These are phyloP conservation scores for Hortaea werneckii DNA, from an alignment of 2,329 filamentous ascomycete genomes.

Conservation along the genomic window DNA sequence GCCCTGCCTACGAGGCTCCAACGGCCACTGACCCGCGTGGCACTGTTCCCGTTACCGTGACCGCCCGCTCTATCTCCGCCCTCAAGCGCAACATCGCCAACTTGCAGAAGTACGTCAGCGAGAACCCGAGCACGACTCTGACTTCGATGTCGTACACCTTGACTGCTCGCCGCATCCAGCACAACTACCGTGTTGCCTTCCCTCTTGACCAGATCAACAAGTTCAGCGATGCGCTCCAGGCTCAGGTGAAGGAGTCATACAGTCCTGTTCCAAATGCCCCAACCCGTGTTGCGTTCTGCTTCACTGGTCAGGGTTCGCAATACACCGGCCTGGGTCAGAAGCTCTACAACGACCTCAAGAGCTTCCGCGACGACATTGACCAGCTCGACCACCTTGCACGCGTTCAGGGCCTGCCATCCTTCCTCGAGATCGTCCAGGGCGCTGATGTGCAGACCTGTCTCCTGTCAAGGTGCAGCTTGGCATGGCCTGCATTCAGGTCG, in stretches of 20 bases:
- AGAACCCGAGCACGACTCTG: constrained; percentile 36
- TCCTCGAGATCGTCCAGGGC: constrained; percentile 39
- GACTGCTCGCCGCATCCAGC: constrained; percentile 44
- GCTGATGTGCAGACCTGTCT: constrained; percentile 41
- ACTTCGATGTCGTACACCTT: constrained; percentile 42
- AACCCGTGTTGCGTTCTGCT: constrained; percentile 42
- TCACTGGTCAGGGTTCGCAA: constrained; percentile 44
- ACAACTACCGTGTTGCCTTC: constrained; percentile 43
- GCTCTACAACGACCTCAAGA: constrained; percentile 38
- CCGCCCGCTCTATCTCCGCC: constrained; percentile 41
- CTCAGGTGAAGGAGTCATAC: constrained; percentile 41
- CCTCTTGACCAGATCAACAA: constrained; percentile 38
- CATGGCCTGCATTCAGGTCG: constrained; percentile 44
- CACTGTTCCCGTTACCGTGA: constrained; percentile 40
- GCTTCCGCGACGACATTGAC: constrained; percentile 41
- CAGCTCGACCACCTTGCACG: constrained; percentile 38
- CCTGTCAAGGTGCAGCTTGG: constrained; percentile 43
- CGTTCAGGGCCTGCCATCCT: constrained; percentile 39
- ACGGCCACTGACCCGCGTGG: constrained; percentile 35
- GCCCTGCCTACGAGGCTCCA: constrained; percentile 33
- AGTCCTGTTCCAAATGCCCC: constrained; percentile 43
- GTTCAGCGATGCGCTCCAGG: constrained; percentile 35
- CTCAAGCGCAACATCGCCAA: constrained; percentile 42
- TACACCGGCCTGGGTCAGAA: constrained; percentile 42
- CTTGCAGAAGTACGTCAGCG: constrained; percentile 36